Evolutionary conservation across 164 flowering plant species (phyloP), one percentile per base, ranked within the genome.

Genomic region (Magnolia kwangsiensis): DNA sequence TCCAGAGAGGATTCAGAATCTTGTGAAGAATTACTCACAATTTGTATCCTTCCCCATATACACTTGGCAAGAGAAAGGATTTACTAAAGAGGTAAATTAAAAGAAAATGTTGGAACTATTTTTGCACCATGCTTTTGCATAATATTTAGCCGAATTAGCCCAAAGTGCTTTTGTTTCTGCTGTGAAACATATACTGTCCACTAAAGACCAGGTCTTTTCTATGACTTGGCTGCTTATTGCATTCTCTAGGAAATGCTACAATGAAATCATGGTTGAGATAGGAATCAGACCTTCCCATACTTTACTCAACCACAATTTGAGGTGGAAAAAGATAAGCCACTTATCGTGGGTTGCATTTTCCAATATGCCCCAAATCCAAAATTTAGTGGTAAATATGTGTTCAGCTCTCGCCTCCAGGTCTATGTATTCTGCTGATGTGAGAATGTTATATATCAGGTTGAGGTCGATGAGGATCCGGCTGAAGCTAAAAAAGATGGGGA

Each of bases 31-130:
- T 80, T 96, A 96, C 76, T 96, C 99, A 3, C 98, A 90, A 77
- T 96, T 96, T 88, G 97, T 96, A 75, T 94, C 98, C 14, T 96
- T 94, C 83, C 99, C 98, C 50, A 94, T 96, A 71, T 96, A 89
- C 78, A 92, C 93, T 4, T 96, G 99, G 98, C 90, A 92, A 77
- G 99, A 96, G 80, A 94, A 90, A 78, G 99, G 97, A 64, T 87
- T 72, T 66, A 94, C 99, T 1, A 94, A 92, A 83, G 99, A 96
- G 97, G 99, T 92, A 78, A 1, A 27, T 7, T 55, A 16, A 55
- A 11, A 11, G 18, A 55, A 55, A 55, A 55, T 55, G 61, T 55
- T 10, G 18, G 61, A 11, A 37, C 61, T 11, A 11, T 55, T 11
- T 55, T 55, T 5, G 8, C 59, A 50, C 27, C n/a, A 5, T 50